Percentiles rank a stretch among this genome's conserved stretches.
Conservation (phyloP, 306 rosid species). For the Morella rubra region DNA sequence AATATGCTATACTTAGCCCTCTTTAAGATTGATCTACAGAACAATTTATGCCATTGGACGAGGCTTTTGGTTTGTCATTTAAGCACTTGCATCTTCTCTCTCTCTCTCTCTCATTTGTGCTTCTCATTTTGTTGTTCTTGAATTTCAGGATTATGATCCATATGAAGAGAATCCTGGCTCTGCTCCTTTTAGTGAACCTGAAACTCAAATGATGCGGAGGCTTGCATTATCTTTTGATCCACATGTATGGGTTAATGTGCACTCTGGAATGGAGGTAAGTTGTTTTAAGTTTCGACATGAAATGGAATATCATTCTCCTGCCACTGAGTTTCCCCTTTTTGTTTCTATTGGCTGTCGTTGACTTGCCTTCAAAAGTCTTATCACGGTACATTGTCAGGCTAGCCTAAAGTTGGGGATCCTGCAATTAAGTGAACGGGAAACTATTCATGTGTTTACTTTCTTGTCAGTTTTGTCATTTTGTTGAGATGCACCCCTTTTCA, state of each 20-base stretch:
- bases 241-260: constrained; percentile 92
- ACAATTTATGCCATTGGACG: background rate
- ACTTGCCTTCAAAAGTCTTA: constrained; percentile 20
- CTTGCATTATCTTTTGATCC: constrained; percentile 89
- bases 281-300: background rate
- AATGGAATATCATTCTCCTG: too few relatives aligned
- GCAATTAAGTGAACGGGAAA: background rate
- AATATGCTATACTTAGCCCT: background rate
- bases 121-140: constrained; percentile 20
- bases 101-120: background rate
- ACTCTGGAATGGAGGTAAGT: constrained; percentile 97
- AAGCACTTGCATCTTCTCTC: constrained; percentile 18
- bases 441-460: background rate
- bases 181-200: constrained; percentile 96
- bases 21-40: background rate
- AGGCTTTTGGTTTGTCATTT: background rate
- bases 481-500: background rate
- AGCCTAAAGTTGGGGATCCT: background rate
- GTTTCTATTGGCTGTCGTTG: background rate
- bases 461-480: background rate
- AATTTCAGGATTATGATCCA: constrained; percentile 88
- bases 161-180: constrained; percentile 96
- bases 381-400: background rate
- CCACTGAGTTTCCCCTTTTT: background rate
- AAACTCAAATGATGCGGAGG: constrained; percentile 90